Evolutionary conservation across 176 grass and related monocot species (phyloP).

Genomic region (Metroxylon sagu): DNA sequence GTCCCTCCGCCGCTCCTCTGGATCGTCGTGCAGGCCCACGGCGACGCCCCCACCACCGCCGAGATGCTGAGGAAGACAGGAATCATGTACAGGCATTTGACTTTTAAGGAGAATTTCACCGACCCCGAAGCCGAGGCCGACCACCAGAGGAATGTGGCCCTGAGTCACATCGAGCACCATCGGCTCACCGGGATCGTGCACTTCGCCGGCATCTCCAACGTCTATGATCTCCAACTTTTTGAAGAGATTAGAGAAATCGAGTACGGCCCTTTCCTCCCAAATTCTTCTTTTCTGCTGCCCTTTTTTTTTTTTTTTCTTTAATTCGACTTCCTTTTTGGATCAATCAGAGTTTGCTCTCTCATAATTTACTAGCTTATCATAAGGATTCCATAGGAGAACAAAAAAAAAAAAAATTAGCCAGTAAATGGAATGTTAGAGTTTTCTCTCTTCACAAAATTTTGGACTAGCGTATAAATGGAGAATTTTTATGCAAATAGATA

Average conservation of each 20-base stretch:
- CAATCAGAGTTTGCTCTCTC: not conserved
- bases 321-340: not conserved
- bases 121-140: conserved; percentile 32
- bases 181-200: conserved; percentile 3
- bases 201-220: conserved; percentile 11
- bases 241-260: conserved; percentile 13
- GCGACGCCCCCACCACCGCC: conserved; percentile 38
- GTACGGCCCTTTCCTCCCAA: conserved; percentile 1
- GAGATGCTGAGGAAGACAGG: conserved; percentile 67
- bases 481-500: too few species aligned
- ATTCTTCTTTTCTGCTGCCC: not conserved
- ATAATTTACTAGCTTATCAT: not conserved
- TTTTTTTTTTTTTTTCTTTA: not conserved
- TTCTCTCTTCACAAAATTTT: too few species aligned
- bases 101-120: conserved; percentile 90
- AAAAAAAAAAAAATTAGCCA: too few species aligned
- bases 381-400: too few species aligned
- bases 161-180: conserved; percentile 57
- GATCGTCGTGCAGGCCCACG: conserved; percentile 70
- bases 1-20: conserved; percentile 72
- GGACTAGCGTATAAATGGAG: too few species aligned
- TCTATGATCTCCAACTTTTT: conserved; percentile 13
- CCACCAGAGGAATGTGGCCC: conserved; percentile 83
- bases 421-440: too few species aligned
- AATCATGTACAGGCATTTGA: conserved; percentile 92